Percentiles rank a stretch among this genome's conserved stretches.
These are phyloP conservation scores for Wallemia hederae DNA, from an alignment of 1,284 basidiomycete species.

Conservation along the genomic window DNA sequence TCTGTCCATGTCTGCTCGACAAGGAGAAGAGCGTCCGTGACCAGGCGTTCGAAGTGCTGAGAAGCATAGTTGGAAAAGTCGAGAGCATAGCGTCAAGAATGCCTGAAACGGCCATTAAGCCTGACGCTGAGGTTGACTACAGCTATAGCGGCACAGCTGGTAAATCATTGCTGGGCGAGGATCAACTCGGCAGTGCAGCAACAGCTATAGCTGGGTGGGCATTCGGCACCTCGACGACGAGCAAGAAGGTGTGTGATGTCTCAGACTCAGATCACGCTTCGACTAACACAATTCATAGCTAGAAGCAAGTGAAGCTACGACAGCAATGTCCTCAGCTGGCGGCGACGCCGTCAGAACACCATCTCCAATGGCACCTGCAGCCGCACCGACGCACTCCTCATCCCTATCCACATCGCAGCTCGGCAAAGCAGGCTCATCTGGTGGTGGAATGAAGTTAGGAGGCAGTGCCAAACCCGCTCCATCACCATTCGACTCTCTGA, in stretches of 20 bases:
- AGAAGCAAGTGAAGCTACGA: not conserved
- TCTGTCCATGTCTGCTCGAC: conserved; percentile 51
- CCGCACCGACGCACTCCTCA: not conserved
- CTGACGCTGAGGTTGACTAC: conserved; percentile 13
- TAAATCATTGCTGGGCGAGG: conserved; percentile 13
- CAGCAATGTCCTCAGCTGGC: not conserved
- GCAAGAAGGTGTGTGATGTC: conserved; percentile 29
- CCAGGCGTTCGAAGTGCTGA: conserved; percentile 73
- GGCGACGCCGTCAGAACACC: too few species aligned
- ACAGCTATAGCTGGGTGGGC: conserved; percentile 80
- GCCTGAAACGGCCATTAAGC: conserved; percentile 29
- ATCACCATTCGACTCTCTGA: too few species aligned
- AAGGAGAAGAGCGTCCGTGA: conserved; percentile 74
- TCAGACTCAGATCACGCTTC: too few species aligned
- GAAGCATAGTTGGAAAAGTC: not conserved
- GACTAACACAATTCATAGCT: too few species aligned
- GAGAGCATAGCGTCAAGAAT: not conserved
- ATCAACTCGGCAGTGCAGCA: conserved; percentile 62
- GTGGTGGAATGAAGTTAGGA: not conserved
- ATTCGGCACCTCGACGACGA: conserved; percentile 35
- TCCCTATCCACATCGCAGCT: not conserved
- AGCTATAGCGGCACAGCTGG: conserved; percentile 7
- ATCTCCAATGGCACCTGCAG: not conserved
- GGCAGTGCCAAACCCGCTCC: not conserved
- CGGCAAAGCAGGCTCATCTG: not conserved